A percentile compares a stretch with the other conserved stretches of the same genome.
These are phyloP conservation scores for Lasiodiplodia sp. DNA, from an alignment of 2,329 filamentous ascomycete genomes.

Conservation along the genomic window DNA sequence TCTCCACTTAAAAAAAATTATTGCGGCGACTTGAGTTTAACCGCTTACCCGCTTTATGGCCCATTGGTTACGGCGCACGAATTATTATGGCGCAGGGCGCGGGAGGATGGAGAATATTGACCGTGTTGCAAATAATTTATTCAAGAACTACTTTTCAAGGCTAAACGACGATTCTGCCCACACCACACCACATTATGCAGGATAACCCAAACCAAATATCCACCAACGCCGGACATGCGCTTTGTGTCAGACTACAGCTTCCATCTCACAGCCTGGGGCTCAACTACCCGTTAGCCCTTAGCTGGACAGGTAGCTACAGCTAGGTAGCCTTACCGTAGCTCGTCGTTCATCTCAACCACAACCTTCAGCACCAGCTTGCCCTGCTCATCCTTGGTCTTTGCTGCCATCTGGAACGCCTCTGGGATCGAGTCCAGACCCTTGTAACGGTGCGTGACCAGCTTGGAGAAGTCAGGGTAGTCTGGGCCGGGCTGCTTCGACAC, in stretches of 20 bases:
- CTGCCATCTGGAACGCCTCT: slow-evolving; percentile 73
- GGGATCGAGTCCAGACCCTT: slow-evolving; percentile 68
- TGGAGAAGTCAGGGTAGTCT: slow-evolving; percentile 68
- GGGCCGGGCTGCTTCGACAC: slow-evolving; percentile 53
- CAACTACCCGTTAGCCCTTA: slow-evolving; percentile 3
- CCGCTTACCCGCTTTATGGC: background rate
- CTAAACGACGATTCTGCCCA: background rate
- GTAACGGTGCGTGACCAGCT: slow-evolving; percentile 77
- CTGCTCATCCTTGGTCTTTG: slow-evolving; percentile 70
- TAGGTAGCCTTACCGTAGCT: slow-evolving; percentile 9
- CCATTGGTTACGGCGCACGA: background rate
- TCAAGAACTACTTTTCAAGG: background rate
- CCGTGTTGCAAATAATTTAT: slow-evolving; percentile 23
- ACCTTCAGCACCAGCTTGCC: slow-evolving; percentile 77
- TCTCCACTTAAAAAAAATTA: background rate
- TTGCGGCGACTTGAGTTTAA: background rate
- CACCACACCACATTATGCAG: slow-evolving; percentile 2
- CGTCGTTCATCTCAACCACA: slow-evolving; percentile 58
- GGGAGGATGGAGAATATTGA: background rate
- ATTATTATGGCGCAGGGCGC: background rate
- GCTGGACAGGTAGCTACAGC: slow-evolving; percentile 5
- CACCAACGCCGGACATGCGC: slow-evolving; percentile 19
- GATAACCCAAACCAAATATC: background rate
- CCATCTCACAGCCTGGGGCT: slow-evolving; percentile 21
- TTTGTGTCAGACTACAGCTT: background rate